Evolutionary conservation across 225 moss, liverwort and hornwort species (phyloP), one percentile per base, ranked within the genome.

Genomic region (Sphagnum contortum): DNA sequence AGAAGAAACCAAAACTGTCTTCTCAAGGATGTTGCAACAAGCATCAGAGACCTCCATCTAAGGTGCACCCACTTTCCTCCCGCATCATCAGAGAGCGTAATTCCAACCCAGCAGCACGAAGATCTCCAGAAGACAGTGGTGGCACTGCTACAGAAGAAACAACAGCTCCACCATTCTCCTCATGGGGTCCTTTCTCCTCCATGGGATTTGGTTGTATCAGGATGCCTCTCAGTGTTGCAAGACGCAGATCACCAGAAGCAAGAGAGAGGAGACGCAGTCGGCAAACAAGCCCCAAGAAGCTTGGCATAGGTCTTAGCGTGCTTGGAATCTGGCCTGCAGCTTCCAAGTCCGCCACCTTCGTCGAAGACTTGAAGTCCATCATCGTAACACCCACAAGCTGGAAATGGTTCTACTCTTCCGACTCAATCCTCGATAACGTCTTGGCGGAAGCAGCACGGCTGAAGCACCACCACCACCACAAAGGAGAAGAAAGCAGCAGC

Each of bases 21-120:
- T 52, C 55, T 29, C 29, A 29, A 0, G 46, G 66, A 3, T 78
- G 63, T 78, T 74, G 71, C 67, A 0, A 49, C 8, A 81, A 76
- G 44, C 71, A 76, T n/a, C 67, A 64, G 44, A 62, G 67, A 57
- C 76, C 69, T 3, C 56, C 51, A 70, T 85, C 81, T 8, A 81
- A 81, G 60, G 62, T 85, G 4, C 84, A 85, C 57, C 84, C 84
- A 7, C 74, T 85, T 3, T 81, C 84, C 7, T 85, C 84, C 7
- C 77, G 71, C 71, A 1, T 81, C 14, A 85, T 85, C 3, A 61
- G 76, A 57, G 62, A 71, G 6, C 65, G 84, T 9, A 85, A 85
- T 55, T 71, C 10, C 4, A 71, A 72, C 1, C 71, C 76, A 2
- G 12, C 71, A 7, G 75, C 69, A 62, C 55, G 9, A 54, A 9